A percentile compares a stretch with the other conserved stretches of the same genome.
phyloP scores from a whole-genome alignment of 1,284 basidiomycete genomes.

The Puccinia brachypodii region DNA sequence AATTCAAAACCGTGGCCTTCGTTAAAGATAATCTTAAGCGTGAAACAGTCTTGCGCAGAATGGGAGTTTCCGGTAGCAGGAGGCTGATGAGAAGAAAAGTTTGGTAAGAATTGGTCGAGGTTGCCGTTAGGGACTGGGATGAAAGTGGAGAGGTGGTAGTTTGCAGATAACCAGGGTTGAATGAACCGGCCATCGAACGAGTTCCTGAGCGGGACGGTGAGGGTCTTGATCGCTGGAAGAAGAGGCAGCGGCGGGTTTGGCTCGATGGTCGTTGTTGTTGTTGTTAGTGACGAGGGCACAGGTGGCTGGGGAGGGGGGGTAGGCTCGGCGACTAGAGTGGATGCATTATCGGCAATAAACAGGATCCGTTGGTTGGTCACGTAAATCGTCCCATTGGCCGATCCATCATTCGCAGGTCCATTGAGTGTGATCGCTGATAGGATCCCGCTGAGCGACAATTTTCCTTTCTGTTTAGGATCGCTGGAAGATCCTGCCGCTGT shows the following conservation, averaged over 20 bases:
- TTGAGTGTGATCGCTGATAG: background rate
- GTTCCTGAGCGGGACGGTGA: conserved; percentile 23
- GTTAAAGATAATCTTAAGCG: conserved; percentile 35
- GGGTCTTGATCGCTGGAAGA: conserved; percentile 12
- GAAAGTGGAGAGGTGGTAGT: conserved; percentile 45
- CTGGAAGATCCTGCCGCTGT: no score
- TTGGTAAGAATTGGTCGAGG: background rate
- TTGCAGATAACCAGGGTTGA: conserved; percentile 35
- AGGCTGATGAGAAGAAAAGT: background rate
- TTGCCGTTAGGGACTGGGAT: conserved; percentile 22
- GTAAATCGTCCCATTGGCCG: conserved; percentile 14
- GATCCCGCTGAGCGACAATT: conserved; percentile 1
- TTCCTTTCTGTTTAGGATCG: background rate
- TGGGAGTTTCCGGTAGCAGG: background rate
- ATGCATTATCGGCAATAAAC: conserved; percentile 14
- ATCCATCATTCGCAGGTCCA: background rate
- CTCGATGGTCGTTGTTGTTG: background rate
- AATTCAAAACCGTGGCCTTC: conserved; percentile 42
- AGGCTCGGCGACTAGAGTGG: background rate
- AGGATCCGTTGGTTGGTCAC: conserved; percentile 38
- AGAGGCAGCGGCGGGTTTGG: no score
- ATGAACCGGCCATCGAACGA: conserved; percentile 36
- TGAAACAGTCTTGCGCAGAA: background rate
- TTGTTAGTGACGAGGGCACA: background rate
- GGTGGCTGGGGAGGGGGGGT: background rate